Evolutionary conservation across 73 alveolate genomes (phyloP).

Genomic region (Paramecium bursaria): DNA sequence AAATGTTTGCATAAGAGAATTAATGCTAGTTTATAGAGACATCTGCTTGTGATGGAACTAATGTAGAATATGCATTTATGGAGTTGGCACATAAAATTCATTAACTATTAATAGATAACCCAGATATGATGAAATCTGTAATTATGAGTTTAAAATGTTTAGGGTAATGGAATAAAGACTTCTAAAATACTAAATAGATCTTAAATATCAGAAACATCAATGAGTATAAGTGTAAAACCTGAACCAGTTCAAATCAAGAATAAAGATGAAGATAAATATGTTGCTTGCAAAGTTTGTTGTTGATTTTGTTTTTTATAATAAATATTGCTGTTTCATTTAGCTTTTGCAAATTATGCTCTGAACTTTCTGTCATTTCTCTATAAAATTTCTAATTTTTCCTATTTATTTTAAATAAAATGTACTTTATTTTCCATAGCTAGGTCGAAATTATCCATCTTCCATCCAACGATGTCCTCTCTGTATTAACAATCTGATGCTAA

Average conservation of each 20-base stretch:
- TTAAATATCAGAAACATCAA: no score
- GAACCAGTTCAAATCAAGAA: no score
- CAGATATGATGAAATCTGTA: conserved; percentile 2
- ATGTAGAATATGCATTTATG: conserved; percentile 62
- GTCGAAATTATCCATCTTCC: conserved; percentile 45
- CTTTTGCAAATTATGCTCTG: conserved; percentile 5
- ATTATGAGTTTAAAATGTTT: no score
- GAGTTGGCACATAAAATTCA: conserved; percentile 49
- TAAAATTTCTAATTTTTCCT: conserved; percentile 39
- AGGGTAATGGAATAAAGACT: no score
- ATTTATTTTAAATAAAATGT: background rate
- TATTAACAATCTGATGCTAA: conserved; percentile 44
- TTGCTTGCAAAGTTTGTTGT: no score
- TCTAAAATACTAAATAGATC: no score
- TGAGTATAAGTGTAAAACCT: no score
- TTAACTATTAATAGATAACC: conserved; percentile 26
- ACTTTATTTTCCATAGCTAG: conserved; percentile 48
- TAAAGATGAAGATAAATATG: no score
- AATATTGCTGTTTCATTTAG: no score
- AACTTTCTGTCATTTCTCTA: conserved; percentile 31
- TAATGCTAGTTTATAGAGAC: conserved; percentile 30
- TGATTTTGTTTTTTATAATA: no score
- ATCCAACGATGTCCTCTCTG: conserved; percentile 20
- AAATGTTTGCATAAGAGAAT: conserved; percentile 16
- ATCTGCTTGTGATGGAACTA: conserved; percentile 28